Base-by-base conservation (phyloP, 2,329 filamentous ascomycete genomes). In the Hypoxylon sp. region DNA sequence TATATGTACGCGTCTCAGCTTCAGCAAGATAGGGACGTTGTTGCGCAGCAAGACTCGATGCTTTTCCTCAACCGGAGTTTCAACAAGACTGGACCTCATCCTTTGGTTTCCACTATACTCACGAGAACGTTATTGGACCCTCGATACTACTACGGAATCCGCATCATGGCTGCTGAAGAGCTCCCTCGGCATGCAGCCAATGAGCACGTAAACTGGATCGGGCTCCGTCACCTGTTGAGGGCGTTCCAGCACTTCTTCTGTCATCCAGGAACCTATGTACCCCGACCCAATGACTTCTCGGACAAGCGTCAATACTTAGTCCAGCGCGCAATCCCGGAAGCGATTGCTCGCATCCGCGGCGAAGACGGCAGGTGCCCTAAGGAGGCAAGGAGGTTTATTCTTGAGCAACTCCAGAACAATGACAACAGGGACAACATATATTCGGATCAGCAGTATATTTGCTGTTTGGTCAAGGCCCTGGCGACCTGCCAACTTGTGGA, bases 1-100 rank as follows among this genome's bases (percentile, higher is more conserved):
- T 98, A 98, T 82, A 99, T 99, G 96, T 97, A 95, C 75, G 88
- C 97, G 61, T 97, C 95, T 20, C 95, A 99, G 77, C 83, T 99
- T 65, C 95, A 99, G 76, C 95, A 99, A 77, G 95, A 99, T 78
- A 87, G 94, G 71, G 96, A 99, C 76, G 92, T 99, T 61, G 92
- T 97, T 67, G 96, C 96, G n/a, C 88, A 90, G 69, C 86, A 89
- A 71, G 87, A 90, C 71, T 87, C 92, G 4, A 87, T 97, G 79
- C 84, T 95, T 72, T 93, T 90, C 74, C 86, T 97, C 69, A 83
- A 86, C 41, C 77, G 78, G 76, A 85, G 75, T 79, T 89, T 74
- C 79, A 59, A 61, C 1, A 73, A 67, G 37, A 69, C 69, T 2
- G 74, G 87, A 48, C 85, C 91, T 20, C 91, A 94, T 76, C 89